Conservation (phyloP, 2,329 filamentous ascomycete genomes). For the Aspergillus sp. region DNA sequence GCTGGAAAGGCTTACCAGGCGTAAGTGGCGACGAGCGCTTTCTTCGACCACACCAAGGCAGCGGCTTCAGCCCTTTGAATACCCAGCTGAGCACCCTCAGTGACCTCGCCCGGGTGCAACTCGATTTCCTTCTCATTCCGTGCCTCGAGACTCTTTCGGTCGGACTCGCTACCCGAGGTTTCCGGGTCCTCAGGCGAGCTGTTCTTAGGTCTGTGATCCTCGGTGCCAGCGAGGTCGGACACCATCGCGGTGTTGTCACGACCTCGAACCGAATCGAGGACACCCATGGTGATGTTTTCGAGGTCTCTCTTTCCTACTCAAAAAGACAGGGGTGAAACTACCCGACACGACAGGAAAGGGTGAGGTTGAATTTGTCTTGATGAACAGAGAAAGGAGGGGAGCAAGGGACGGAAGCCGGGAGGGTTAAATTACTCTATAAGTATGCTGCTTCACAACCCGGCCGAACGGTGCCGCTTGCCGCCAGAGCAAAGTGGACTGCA, state of each 20-base stretch:
- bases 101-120: conserved; percentile 24
- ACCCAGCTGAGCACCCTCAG: conserved; percentile 36
- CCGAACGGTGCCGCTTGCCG: background rate
- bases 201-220: conserved; percentile 1
- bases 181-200: conserved; percentile 4
- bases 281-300: conserved; percentile 1
- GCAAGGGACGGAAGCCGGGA: background rate
- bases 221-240: background rate
- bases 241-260: background rate
- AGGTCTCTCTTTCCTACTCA: conserved; percentile 1
- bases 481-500: background rate
- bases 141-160: conserved; percentile 25
- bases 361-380: background rate
- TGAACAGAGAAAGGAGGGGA: background rate
- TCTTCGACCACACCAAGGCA: conserved; percentile 46
- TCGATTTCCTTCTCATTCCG: conserved; percentile 30
- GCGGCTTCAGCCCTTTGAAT: conserved; percentile 50
- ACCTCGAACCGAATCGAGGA: background rate
- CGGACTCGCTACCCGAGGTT: conserved; percentile 17
- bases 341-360: background rate
- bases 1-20: conserved; percentile 26
- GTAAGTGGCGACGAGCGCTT: conserved; percentile 34
- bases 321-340: background rate
- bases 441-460: background rate
- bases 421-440: background rate